These are phyloP conservation scores for Meyerozyma carpophila DNA, from an alignment of 1,139 yeast genomes.

Conservation along the genomic window DNA sequence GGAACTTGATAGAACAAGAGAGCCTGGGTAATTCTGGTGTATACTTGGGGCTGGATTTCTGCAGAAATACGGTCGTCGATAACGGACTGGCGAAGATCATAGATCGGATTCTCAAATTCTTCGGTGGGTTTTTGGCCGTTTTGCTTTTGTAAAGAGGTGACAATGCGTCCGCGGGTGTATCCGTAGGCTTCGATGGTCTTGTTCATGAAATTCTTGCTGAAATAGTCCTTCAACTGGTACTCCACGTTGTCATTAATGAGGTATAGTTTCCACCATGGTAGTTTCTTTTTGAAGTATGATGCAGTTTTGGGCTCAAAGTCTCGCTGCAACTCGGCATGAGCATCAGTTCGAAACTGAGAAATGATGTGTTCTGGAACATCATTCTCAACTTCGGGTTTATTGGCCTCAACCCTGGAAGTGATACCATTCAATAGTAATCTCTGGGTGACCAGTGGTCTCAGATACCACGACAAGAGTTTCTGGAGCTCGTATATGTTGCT, in stretches of 20 bases:
- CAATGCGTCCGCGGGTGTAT: conserved; percentile 34
- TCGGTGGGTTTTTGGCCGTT: conserved; percentile 7
- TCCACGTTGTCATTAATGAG: conserved; percentile 42
- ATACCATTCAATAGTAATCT: conserved; percentile 24
- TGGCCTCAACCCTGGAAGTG: conserved; percentile 5
- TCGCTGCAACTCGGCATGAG: conserved; percentile 36
- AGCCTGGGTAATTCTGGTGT: conserved; percentile 23
- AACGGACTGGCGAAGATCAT: conserved; percentile 23
- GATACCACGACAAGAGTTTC: conserved; percentile 28
- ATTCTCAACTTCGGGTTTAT: background rate
- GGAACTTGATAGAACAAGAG: conserved; percentile 39
- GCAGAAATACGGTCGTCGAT: conserved; percentile 21
- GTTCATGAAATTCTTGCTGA: conserved; percentile 31
- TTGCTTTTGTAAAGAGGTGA: conserved; percentile 19
- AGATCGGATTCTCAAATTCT: conserved; percentile 26
- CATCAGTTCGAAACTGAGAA: conserved; percentile 23
- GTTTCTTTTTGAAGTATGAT: conserved; percentile 23
- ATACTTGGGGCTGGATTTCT: conserved; percentile 39
- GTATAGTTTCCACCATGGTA: conserved; percentile 43
- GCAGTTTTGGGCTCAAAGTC: conserved; percentile 28
- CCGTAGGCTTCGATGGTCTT: conserved; percentile 36
- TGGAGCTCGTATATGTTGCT: conserved; percentile 34
- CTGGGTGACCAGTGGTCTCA: conserved; percentile 17
- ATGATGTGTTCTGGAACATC: conserved; percentile 15
- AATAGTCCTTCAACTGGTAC: conserved; percentile 38